Base-by-base conservation (phyloP, 805 yeast genomes). In the Myxozyma kluyveri region DNA sequence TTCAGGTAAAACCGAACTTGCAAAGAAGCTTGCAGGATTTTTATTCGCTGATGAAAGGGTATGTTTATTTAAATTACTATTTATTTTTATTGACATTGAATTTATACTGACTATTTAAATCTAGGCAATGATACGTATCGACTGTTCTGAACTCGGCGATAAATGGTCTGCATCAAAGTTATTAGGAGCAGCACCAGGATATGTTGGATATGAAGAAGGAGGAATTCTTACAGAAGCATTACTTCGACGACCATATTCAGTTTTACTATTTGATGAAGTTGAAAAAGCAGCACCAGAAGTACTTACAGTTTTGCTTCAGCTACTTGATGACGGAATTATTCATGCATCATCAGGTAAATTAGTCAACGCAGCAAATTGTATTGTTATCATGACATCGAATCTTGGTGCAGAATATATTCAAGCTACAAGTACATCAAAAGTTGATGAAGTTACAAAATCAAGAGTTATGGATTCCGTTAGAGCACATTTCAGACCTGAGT, bases 241-340 rank as follows among this genome's bases (percentile, higher is more conserved):
- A 50, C 78, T 88, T 56, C 80, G 96, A 65, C 84, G 85, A 56
- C 99, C 99, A 50, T 93, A 93, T 72, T 88, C 97, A 4, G 99
- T 93, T n/a, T 78, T 93, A 37, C 76, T 93, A 56, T 93, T 93
- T 66, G 99, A 93, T 72, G 99, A 93, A 73, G 96, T 93, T 50
- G 99, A 93, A 68, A 93, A 93, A 72, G 99, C 99, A 17, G 96
- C 96, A 4, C 99, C 99, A 1, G 98, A 91, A 68, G 99, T 93
- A 1, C 75, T 91, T 66, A 93, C 96, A 6, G 85, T 93, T 19
- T 75, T 93, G 64, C 76, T 93, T 61, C 99, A 93, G 71, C 81
- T 93, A 73, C 75, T 93, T 56, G 99, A 93, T 66, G 99, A 93
- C 71, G 99, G 99, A 67, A 83, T 96, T 71, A 83, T 93, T 57